Evolutionary conservation across 805 yeast species (phyloP).

Genomic region (Myxozyma lipomycoides): DNA sequence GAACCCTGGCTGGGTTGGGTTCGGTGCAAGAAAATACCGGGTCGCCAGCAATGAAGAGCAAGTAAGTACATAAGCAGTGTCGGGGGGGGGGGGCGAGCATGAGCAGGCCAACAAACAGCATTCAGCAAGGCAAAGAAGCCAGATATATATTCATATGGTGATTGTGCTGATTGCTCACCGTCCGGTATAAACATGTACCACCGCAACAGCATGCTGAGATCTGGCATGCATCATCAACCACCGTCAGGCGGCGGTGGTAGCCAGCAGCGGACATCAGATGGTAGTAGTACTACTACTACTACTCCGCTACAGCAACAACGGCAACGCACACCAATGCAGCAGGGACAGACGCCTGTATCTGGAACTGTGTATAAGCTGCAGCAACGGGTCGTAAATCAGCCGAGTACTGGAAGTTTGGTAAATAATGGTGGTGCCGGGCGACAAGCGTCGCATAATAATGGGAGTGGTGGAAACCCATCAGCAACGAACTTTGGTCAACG

Average conservation of each 20-base stretch:
- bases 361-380: background rate
- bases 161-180: too few relatives aligned
- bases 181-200: slow-evolving; percentile 1
- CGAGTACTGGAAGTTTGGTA: background rate
- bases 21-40: too few relatives aligned
- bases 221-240: background rate
- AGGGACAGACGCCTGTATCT: background rate
- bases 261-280: too few relatives aligned
- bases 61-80: too few relatives aligned
- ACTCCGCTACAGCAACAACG: slow-evolving; percentile 3
- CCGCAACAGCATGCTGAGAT: background rate
- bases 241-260: background rate
- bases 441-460: background rate
- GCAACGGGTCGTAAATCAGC: background rate
- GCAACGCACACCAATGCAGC: slow-evolving; percentile 2
- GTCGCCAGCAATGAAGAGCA: too few relatives aligned
- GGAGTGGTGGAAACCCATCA: slow-evolving; percentile 3
- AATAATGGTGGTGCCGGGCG: too few relatives aligned
- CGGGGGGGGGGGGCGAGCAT: too few relatives aligned
- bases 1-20: too few relatives aligned
- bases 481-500: slow-evolving; percentile 13
- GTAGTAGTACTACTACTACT: too few relatives aligned
- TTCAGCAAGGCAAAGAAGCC: too few relatives aligned
- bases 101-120: too few relatives aligned
- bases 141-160: too few relatives aligned